A percentile compares a stretch with the other conserved stretches of the same genome.
phyloP scores from a whole-genome alignment of 2,329 filamentous ascomycete genomes.

The Penicillium aurantiogriseum region DNA sequence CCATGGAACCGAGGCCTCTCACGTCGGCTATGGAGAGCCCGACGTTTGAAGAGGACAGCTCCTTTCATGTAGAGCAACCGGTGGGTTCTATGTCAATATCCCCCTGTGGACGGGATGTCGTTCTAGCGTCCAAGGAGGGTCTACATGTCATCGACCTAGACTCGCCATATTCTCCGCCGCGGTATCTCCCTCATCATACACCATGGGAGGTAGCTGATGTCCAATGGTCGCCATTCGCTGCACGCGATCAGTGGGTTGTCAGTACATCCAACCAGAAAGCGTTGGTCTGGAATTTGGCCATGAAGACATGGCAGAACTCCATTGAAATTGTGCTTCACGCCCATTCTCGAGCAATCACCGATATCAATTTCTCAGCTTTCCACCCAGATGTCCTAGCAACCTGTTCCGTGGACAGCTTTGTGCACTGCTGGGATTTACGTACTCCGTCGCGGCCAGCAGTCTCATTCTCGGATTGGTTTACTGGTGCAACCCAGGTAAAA shows the following conservation, averaged over 20 bases:
- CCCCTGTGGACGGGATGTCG: constrained; percentile 84
- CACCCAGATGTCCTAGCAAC: constrained; percentile 87
- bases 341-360: constrained; percentile 84
- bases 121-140: constrained; percentile 84
- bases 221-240: constrained; percentile 93
- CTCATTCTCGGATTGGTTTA: constrained; percentile 89
- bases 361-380: constrained; percentile 93
- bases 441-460: constrained; percentile 69
- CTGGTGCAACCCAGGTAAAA: constrained; percentile 91
- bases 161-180: constrained; percentile 80
- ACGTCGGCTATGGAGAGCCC: constrained; percentile 73
- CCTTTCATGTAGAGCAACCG: constrained; percentile 73
- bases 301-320: constrained; percentile 67
- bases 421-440: constrained; percentile 88
- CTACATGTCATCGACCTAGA: constrained; percentile 90
- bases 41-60: constrained; percentile 81
- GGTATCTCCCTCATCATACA: constrained; percentile 78
- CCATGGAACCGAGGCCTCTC: constrained; percentile 40
- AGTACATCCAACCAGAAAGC: constrained; percentile 94
- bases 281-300: constrained; percentile 86
- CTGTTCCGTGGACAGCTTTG: constrained; percentile 88
- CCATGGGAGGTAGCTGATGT: constrained; percentile 96
- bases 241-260: constrained; percentile 86
- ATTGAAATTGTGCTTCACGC: constrained; percentile 87
- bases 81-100: constrained; percentile 93